phyloP scores from a whole-genome alignment of 1,284 basidiomycete species.

The Moesziomyces sp. region DNA sequence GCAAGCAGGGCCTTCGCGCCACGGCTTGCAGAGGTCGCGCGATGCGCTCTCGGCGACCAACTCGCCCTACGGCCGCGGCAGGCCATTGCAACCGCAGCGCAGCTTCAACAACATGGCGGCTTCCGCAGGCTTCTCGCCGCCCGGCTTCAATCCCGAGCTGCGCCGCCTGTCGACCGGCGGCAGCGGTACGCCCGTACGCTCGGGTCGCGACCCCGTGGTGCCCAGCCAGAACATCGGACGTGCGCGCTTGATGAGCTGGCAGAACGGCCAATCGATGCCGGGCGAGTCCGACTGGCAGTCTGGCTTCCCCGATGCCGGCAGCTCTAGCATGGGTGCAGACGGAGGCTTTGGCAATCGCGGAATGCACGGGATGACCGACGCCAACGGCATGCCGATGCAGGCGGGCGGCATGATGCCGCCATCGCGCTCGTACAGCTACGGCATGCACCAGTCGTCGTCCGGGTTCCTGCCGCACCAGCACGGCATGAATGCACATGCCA shows the following conservation, averaged over 20 bases:
- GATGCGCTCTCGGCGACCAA: slow-evolving; percentile 24
- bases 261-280: slow-evolving; percentile 16
- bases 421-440: slow-evolving; percentile 29
- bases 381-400: slow-evolving; percentile 22
- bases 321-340: slow-evolving; percentile 2
- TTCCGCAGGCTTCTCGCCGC: slow-evolving; percentile 23
- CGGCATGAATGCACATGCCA: slow-evolving; percentile 25
- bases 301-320: slow-evolving; percentile 15
- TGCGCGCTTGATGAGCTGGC: slow-evolving; percentile 47
- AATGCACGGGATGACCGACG: slow-evolving; percentile 9
- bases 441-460: slow-evolving; percentile 20
- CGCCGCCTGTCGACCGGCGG: slow-evolving; percentile 34
- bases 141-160: slow-evolving; percentile 24
- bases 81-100: slow-evolving; percentile 23
- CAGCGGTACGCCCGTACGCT: slow-evolving; percentile 7
- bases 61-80: slow-evolving; percentile 29
- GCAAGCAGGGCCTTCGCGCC: slow-evolving; percentile 41
- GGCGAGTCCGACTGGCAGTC: slow-evolving; percentile 35
- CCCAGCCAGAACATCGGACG: slow-evolving; percentile 41
- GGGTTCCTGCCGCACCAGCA: slow-evolving; percentile 30
- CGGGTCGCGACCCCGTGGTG: slow-evolving; percentile 35
- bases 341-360: slow-evolving; percentile 8
- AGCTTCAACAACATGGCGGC: slow-evolving; percentile 19
- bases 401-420: slow-evolving; percentile 37
- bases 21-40: slow-evolving; percentile 14